Evolutionary conservation across 2,329 filamentous ascomycete genomes (phyloP), one percentile per base, ranked within the genome.

Genomic region (Phialophora tarda): DNA sequence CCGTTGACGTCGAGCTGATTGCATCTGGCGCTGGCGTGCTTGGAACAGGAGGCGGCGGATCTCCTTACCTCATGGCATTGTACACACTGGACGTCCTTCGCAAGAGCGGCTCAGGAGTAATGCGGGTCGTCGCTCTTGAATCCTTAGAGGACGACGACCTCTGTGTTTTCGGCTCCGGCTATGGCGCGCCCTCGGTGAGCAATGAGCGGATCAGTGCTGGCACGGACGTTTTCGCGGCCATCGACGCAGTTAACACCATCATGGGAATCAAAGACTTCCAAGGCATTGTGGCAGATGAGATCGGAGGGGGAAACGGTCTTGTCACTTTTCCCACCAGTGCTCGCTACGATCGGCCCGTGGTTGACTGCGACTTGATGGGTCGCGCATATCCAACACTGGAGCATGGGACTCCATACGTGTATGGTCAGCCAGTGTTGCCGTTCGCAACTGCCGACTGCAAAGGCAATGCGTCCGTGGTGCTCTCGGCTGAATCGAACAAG

Each of bases 341-440:
- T 41, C 65, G 71, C 24, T 75, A 74, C 53, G 75, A 80, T 51
- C 71, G 80, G 10, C 80, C 81, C 0, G 77, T 78, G 28, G 76
- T 82, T 11, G 81, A 83, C 62, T 81, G 78, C 7, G 81, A 83
- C 68, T 77, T 81, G 74, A 83, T 83, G 81, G 81, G 81, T 10
- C 73, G 80, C 21, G 81, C 80, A 6, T 82, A 81, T 69, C 81
- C 81, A n/a, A 81, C 78, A 0, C 79, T 78, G 54, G 79, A 79
- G 76, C 78, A 80, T 66, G 79, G 76, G 4, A 82, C 78, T 2
- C 79, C 79, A 0, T 78, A 80, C 6, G 77, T 82, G 1, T 81
- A 80, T 60, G 76, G 76, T 21, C 75, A 80, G 63, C 72, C 76
- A n/a, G 77, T 81, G 58, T 75, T 75, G 1, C 78, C 80, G 0